Conservation (phyloP, 768 basidiomycete species). For the Lactifluus volemus region DNA sequence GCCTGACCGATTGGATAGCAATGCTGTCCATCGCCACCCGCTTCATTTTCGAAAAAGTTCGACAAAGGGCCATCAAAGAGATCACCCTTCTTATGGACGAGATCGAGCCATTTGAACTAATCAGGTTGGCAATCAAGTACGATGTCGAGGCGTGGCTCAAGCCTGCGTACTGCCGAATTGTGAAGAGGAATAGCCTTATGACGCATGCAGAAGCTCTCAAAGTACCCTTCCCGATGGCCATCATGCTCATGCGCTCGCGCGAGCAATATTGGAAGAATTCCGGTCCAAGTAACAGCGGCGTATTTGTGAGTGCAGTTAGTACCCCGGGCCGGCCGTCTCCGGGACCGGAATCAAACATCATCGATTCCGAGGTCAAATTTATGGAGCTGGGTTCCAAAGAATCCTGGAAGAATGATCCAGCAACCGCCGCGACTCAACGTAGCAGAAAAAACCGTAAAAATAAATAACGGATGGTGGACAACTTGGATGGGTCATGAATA, state of each 20-base stretch:
- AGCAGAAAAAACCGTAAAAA: too few species aligned
- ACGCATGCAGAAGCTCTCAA: background rate
- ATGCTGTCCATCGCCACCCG: conserved; percentile 17
- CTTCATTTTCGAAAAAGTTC: conserved; percentile 13
- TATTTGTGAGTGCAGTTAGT: too few species aligned
- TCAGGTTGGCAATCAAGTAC: conserved; percentile 19
- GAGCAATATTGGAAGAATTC: conserved; percentile 2
- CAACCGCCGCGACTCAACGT: too few species aligned
- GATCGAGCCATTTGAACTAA: conserved; percentile 17
- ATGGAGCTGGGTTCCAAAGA: background rate
- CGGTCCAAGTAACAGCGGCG: too few species aligned
- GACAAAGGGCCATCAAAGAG: conserved; percentile 16
- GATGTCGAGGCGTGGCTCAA: conserved; percentile 20
- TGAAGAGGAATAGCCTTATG: background rate
- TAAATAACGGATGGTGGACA: too few species aligned
- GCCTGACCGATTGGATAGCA: conserved; percentile 17
- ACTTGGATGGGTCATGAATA: too few species aligned
- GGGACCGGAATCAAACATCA: background rate
- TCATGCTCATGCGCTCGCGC: conserved; percentile 13
- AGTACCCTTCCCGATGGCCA: background rate
- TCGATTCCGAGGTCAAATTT: background rate
- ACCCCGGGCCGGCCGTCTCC: too few species aligned
- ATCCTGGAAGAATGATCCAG: background rate
- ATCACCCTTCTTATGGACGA: conserved; percentile 2
- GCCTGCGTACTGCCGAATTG: conserved; percentile 11